Evolutionary conservation across 2,329 filamentous ascomycete genomes (phyloP).

Genomic region (Aspergillus sp.): DNA sequence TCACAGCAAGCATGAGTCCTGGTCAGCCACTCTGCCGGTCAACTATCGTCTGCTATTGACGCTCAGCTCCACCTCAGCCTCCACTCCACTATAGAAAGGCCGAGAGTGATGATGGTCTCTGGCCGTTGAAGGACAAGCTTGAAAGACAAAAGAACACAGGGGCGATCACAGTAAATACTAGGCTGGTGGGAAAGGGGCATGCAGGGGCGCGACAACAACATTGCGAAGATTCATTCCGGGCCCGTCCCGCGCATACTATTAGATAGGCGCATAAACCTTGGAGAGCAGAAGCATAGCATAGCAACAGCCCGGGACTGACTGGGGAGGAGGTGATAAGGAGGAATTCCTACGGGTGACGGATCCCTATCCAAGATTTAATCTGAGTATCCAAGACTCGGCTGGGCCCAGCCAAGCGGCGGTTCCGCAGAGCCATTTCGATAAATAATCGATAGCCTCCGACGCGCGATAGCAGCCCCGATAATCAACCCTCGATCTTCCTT

Average conservation of each 20-base stretch:
- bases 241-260: constrained; percentile 9
- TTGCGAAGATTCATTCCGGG: constrained; percentile 16
- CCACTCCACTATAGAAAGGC: neutral
- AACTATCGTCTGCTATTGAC: neutral
- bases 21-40: neutral
- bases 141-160: neutral
- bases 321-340: neutral
- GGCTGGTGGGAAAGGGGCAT: constrained; percentile 8
- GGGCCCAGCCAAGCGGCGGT: constrained; percentile 16
- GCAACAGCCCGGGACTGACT: neutral
- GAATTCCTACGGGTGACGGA: neutral
- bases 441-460: constrained; percentile 25
- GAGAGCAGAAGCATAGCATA: neutral
- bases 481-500: constrained; percentile 14
- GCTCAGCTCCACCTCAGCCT: neutral
- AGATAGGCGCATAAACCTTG: constrained; percentile 10
- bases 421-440: constrained; percentile 15
- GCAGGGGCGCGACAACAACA: constrained; percentile 14
- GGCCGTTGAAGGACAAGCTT: neutral
- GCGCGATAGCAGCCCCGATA: constrained; percentile 21
- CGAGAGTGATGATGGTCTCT: neutral
- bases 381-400: neutral
- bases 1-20: neutral
- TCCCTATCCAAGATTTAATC: neutral
- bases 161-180: neutral